Evolutionary conservation across 257 asterid genomes (phyloP).

Genomic region (Solanum chilense): DNA sequence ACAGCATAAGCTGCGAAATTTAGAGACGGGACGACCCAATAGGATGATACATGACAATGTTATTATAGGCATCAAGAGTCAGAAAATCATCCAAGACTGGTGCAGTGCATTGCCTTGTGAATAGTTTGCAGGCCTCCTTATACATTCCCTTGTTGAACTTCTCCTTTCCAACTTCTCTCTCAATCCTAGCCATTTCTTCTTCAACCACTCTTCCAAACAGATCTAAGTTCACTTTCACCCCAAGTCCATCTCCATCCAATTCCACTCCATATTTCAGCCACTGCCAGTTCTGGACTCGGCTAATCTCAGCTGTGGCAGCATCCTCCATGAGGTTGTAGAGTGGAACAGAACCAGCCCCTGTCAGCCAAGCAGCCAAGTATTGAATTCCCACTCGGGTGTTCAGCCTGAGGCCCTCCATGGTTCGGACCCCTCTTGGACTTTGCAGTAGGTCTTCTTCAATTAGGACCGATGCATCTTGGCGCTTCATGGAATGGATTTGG

Average conservation of each 20-base stretch:
- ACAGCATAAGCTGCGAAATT: neutral
- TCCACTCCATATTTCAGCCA: constrained; percentile 80
- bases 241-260: constrained; percentile 75
- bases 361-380: constrained; percentile 86
- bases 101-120: constrained; percentile 66
- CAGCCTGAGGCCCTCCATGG: constrained; percentile 89
- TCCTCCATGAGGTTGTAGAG: constrained; percentile 98
- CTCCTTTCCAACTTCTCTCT: constrained; percentile 70
- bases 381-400: constrained; percentile 90
- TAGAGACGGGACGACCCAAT: constrained; percentile 44
- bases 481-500: constrained; percentile 51
- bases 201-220: constrained; percentile 83
- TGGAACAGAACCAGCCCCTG: constrained; percentile 83
- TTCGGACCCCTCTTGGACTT: constrained; percentile 59
- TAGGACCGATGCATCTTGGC: constrained; percentile 47
- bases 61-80: constrained; percentile 72
- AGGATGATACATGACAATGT: constrained; percentile 59
- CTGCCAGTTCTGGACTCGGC: constrained; percentile 97
- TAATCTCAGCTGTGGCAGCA: constrained; percentile 94
- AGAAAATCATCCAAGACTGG: constrained; percentile 67
- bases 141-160: constrained; percentile 68
- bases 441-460: constrained; percentile 65
- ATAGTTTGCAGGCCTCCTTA: constrained; percentile 67
- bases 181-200: constrained; percentile 89
- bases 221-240: constrained; percentile 54